phyloP scores from a whole-genome alignment of 768 basidiomycete species.

The Tulasnella sp. region DNA sequence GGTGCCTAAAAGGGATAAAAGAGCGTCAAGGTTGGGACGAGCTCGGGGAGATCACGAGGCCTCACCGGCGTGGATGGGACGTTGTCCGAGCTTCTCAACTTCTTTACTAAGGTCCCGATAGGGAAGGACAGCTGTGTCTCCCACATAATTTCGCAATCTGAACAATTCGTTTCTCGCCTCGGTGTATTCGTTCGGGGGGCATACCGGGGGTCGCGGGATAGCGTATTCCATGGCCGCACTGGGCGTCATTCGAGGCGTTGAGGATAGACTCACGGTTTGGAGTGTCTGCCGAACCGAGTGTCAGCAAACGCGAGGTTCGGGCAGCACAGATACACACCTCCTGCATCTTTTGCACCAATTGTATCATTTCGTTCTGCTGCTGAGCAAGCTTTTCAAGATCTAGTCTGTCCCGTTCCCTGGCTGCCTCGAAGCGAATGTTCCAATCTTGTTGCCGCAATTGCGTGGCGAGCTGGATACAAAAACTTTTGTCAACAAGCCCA shows the following conservation, averaged over 20 bases:
- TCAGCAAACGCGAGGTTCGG: no score
- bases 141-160: background rate
- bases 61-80: conserved; percentile 7
- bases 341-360: background rate
- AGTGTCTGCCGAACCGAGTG: no score
- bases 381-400: background rate
- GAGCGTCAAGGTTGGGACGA: background rate
- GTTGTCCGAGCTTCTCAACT: background rate
- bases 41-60: background rate
- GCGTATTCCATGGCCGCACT: background rate
- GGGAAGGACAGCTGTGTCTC: background rate
- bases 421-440: background rate
- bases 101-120: conserved; percentile 2
- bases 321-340: background rate
- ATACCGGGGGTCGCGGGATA: no score
- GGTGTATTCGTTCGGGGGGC: no score
- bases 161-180: background rate
- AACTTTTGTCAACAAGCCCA: background rate
- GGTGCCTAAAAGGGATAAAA: background rate
- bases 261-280: no score
- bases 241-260: background rate
- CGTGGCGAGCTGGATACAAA: background rate
- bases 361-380: background rate
- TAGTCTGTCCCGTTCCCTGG: background rate
- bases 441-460: background rate